phyloP scores from a whole-genome alignment of 768 basidiomycete species.

The Russula virescens region DNA sequence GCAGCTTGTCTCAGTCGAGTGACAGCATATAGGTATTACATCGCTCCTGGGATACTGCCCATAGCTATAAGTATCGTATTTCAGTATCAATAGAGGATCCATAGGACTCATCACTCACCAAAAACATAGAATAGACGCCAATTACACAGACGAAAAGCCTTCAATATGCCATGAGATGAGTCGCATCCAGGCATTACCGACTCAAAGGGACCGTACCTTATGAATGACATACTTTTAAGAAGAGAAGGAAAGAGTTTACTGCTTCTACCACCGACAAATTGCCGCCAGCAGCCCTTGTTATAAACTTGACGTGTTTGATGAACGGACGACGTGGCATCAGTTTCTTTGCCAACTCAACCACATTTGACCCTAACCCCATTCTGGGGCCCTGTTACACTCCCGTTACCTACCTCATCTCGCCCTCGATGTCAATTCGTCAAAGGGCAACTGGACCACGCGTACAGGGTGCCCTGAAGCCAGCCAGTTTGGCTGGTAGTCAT shows the following conservation, averaged over 20 bases:
- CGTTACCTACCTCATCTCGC: background rate
- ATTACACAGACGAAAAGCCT: constrained; percentile 23
- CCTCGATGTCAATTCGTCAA: constrained; percentile 3
- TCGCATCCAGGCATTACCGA: background rate
- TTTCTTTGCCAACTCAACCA: background rate
- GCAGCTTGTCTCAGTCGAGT: background rate
- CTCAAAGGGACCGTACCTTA: constrained; percentile 5
- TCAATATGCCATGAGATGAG: background rate
- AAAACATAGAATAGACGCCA: constrained; percentile 25
- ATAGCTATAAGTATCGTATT: constrained; percentile 45
- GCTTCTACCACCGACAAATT: constrained; percentile 4
- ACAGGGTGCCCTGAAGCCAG: background rate
- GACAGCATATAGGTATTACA: constrained; percentile 41
- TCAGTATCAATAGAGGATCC: background rate
- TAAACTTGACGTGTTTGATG: background rate
- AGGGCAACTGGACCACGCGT: background rate
- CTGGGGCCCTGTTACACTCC: background rate
- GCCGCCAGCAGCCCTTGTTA: background rate
- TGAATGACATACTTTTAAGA: constrained; percentile 13
- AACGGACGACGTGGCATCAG: constrained; percentile 10
- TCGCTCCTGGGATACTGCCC: constrained; percentile 94
- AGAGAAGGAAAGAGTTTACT: background rate
- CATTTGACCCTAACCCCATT: constrained; percentile 8
- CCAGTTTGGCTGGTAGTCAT: background rate
- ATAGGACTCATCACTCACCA: constrained; percentile 13